Evolutionary conservation across 2,329 filamentous ascomycete species (phyloP), one percentile per base, ranked within the genome.

Genomic region (Colletotrichum sp.): DNA sequence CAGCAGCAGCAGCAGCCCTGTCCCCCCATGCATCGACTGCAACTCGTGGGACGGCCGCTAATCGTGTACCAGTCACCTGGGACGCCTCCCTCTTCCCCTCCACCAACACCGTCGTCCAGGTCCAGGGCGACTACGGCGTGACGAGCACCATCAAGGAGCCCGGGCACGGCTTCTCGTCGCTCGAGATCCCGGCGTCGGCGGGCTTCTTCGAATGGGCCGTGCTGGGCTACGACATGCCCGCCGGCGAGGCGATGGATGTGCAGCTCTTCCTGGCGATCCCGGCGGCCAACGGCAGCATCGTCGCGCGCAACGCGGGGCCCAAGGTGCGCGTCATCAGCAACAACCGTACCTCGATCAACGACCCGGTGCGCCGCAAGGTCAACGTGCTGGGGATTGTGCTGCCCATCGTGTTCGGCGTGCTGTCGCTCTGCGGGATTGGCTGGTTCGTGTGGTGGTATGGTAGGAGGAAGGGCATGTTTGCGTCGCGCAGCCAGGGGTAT

Each of bases 151-250:
- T 76, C 28, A 66, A 57, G 16, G 64, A 61, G 59, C 59, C 64
- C 32, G 69, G 70, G 57, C 67, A 78, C 36, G 76, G 76, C 64
- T 77, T 78, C 67, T 65, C 76, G 10, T 77, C 76, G 21, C 70
- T 63, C 15, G 28, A 21, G 36, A 48, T 76, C n/a, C 60, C 67
- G 5, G 73, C 70, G 24, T 55, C 76, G n/a, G 66, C 72, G 48
- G 77, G 77, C 16, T 77, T 69, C 76, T 77, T 77, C 59, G 73
- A 69, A 34, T 78, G 77, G 77, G 52, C 63, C 26, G 72, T 74
- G 18, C 15, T 57, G 2, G 67, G 63, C 2, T 72, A 66, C 48
- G 18, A 72, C 73, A 67, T 72, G 63, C 67, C 64, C 26, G 57
- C 59, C 21, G 48, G 65, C 43, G 67, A 77, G 24, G 55, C 48